Evolutionary conservation across 148 eudicot genomes (phyloP), one percentile per base, ranked within the genome.

Genomic region (Linanthus parryae): DNA sequence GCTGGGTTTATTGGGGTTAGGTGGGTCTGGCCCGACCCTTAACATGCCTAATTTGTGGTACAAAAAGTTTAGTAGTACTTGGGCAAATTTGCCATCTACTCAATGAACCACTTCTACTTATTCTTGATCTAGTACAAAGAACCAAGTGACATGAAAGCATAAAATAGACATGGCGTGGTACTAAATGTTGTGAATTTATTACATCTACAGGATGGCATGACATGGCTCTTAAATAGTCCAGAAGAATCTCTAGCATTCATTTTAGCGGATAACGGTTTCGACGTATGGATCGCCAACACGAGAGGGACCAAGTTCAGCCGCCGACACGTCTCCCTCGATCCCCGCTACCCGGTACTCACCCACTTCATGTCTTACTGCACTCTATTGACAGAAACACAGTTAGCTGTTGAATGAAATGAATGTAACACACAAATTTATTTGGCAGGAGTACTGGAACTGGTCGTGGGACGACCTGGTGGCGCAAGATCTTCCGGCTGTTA

Each of bases 241-340:
- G 58, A 72, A 12, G 52, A 83, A 20, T 77, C 84, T 8, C 58
- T 83, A n/a, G 79, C 85, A 0, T 57, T 74, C 24, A 72, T 83
- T 9, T 67, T 83, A 72, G 81, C 83, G 0, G 83, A 83, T 35
- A 71, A 60, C 1, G 91, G 85, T 0, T 79, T 69, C 44, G 85
- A 83, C 53, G 85, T 83, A 3, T 79, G 86, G 86, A 72, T 83
- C 44, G 63, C 75, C 34, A 83, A 83, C 59, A 69, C 65, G 0
- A 61, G 91, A 49, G 91, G 91, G 7, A 83, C 86, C 11, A 33
- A 73, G 11, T 83, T 65, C 56, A 83, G 91, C 65, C 71, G 73
- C 17, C 76, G 68, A 8, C 91, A 83, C 35, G 66, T 56, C 21
- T 45, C 56, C 20, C 83, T 76, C 20, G 76, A 65, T 41, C 59